Base-by-base conservation (phyloP, 768 basidiomycete genomes). In the Calocybe gangraenosa region DNA sequence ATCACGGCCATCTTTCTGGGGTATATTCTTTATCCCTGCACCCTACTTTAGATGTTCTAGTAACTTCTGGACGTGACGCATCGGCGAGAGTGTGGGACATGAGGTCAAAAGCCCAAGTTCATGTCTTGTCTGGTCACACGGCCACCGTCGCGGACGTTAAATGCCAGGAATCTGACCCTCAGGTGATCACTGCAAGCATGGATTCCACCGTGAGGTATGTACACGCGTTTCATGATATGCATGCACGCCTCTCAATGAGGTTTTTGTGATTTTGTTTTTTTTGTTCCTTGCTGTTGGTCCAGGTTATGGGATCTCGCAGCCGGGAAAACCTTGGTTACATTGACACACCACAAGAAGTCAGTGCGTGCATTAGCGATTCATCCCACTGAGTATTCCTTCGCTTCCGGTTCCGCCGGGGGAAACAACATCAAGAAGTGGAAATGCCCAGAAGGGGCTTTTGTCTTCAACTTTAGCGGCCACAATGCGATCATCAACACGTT, bases 351-450 rank as follows among this genome's bases (percentile, higher is more conserved):
- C 75, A 98, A 98, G 68, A 99, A 99, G 65, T 92, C 89, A 11
- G 92, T 99, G 2, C 84, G 96, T 46, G 82, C 95, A 0, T 75
- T 99, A 38, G 88, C 95, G 3, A 84, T 99, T 44, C 94, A 97
- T 61, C 95, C 95, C 1, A 92, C 90, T 3, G 96, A 98, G 58
- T 98, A 93, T 70, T 88, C 87, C 23, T 99, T 99, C 59, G 96
- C 93, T 2, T 87, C 86, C 2, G 96, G 89, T 39, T 93, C 91
- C 19, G 89, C 95, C 0, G 96, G 96, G n/a, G 96, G 94, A 0
- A 97, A 97, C 72, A 98, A 98, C 65, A 97, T 99, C 71, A 99
- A 99, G 62, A 98, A 98, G 64, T 99, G 95, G 95, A 96, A 95
- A 58, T 97, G 92, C 56, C 96, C 96, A 4, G 92, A 97, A 52